Conservation (phyloP, 23 red algal genomes). For the Agarophyton chilense region DNA sequence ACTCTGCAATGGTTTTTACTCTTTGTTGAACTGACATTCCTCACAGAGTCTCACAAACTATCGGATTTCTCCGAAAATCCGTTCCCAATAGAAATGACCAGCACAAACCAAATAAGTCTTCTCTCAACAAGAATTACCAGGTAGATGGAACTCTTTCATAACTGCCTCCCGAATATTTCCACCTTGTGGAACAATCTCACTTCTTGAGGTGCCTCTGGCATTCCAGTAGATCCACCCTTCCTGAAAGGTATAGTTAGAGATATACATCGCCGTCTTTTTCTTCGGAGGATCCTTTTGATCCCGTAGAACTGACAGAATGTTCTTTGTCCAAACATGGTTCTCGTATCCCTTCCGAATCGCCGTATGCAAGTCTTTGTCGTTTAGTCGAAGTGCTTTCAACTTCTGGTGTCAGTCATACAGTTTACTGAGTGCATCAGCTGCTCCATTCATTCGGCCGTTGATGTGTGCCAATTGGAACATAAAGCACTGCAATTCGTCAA, state of each 20-base stretch:
- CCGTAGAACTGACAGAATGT: slow-evolving; percentile 7
- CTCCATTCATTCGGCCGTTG: slow-evolving; percentile 6
- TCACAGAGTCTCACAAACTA: neutral
- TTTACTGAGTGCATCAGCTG: slow-evolving; percentile 33
- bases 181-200: neutral
- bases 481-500: slow-evolving; percentile 37
- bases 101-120: slow-evolving; percentile 40
- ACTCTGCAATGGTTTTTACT: neutral
- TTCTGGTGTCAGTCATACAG: neutral
- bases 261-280: slow-evolving; percentile 20
- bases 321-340: neutral
- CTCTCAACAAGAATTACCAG: slow-evolving; percentile 9
- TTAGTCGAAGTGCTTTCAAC: neutral
- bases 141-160: slow-evolving; percentile 21
- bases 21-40: slow-evolving; percentile 30
- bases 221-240: slow-evolving; percentile 36
- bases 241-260: slow-evolving; percentile 3
- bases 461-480: slow-evolving; percentile 28
- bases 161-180: neutral
- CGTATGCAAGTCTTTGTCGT: neutral
- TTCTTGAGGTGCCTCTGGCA: neutral
- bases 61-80: slow-evolving; percentile 27
- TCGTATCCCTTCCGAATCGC: slow-evolving; percentile 25
- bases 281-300: neutral
- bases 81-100: slow-evolving; percentile 44